phyloP scores from a whole-genome alignment of 2,329 filamentous ascomycete genomes.

The Fusarium nematophilum region DNA sequence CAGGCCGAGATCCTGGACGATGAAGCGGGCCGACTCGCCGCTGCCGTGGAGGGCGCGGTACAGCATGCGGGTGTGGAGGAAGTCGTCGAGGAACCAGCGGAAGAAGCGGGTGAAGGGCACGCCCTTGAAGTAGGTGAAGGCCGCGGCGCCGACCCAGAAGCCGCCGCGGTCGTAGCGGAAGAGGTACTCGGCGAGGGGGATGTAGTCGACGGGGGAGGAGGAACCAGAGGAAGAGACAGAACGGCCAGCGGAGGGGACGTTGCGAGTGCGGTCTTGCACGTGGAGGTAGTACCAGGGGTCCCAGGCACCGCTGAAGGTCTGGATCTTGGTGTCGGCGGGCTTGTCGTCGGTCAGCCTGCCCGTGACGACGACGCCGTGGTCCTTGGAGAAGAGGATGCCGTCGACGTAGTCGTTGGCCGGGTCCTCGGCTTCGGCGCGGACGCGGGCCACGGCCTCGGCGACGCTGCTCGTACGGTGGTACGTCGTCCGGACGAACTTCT shows the following conservation, averaged over 20 bases:
- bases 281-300: constrained; percentile 84
- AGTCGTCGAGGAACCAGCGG: constrained; percentile 77
- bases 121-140: constrained; percentile 73
- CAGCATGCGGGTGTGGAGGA: constrained; percentile 78
- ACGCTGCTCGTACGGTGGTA: constrained; percentile 62
- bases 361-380: constrained; percentile 68
- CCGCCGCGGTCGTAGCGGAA: constrained; percentile 81
- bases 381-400: constrained; percentile 70
- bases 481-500: constrained; percentile 66
- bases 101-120: constrained; percentile 74
- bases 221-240: constrained; percentile 31
- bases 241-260: constrained; percentile 33
- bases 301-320: constrained; percentile 68
- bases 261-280: constrained; percentile 58
- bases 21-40: constrained; percentile 71
- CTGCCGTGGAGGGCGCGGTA: constrained; percentile 78
- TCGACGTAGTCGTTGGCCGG: constrained; percentile 72
- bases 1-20: constrained; percentile 75
- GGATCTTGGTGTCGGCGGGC: constrained; percentile 50
- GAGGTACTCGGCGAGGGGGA: constrained; percentile 78
- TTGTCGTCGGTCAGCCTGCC: constrained; percentile 65
- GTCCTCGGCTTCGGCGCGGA: constrained; percentile 57
- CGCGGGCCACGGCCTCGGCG: constrained; percentile 50
- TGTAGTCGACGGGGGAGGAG: constrained; percentile 60
- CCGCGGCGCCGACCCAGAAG: constrained; percentile 77